A percentile compares a stretch with the other conserved stretches of the same genome.
phyloP scores from a whole-genome alignment of 331 rosid species.

The Saraca asoca region DNA sequence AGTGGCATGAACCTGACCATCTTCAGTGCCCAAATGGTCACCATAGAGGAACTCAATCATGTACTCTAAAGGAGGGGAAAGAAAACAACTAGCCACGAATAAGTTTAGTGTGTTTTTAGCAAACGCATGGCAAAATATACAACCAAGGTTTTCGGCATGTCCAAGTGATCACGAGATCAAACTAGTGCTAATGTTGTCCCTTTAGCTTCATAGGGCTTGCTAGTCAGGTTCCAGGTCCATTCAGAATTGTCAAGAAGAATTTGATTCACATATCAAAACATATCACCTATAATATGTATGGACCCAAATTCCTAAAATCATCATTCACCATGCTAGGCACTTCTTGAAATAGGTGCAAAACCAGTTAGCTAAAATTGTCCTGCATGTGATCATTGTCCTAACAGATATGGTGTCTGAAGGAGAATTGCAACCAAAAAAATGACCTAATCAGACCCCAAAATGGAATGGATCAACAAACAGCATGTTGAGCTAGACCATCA shows the following conservation, averaged over 20 bases:
- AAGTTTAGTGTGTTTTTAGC: not conserved
- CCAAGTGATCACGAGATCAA: too few relatives aligned
- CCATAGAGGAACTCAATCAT: not conserved
- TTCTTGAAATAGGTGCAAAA: not conserved
- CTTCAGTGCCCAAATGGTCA: conserved; percentile 1
- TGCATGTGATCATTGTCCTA: not conserved
- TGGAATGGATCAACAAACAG: not conserved
- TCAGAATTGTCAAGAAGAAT: not conserved
- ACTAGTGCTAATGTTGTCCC: not conserved
- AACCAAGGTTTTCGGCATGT: too few relatives aligned
- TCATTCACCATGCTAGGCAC: not conserved
- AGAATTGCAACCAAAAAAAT: not conserved
- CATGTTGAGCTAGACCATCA: not conserved
- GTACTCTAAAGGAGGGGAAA: not conserved
- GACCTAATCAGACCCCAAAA: not conserved
- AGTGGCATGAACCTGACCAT: not conserved
- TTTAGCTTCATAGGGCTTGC: not conserved
- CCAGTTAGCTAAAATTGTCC: not conserved
- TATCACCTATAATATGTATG: not conserved
- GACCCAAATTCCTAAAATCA: not conserved
- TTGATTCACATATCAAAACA: not conserved
- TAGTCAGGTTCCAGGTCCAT: not conserved
- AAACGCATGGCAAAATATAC: too few relatives aligned
- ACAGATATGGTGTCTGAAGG: not conserved
- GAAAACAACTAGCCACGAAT: not conserved